Evolutionary conservation across 1,284 basidiomycete species (phyloP).

Genomic region (Marasmius oreades): DNA sequence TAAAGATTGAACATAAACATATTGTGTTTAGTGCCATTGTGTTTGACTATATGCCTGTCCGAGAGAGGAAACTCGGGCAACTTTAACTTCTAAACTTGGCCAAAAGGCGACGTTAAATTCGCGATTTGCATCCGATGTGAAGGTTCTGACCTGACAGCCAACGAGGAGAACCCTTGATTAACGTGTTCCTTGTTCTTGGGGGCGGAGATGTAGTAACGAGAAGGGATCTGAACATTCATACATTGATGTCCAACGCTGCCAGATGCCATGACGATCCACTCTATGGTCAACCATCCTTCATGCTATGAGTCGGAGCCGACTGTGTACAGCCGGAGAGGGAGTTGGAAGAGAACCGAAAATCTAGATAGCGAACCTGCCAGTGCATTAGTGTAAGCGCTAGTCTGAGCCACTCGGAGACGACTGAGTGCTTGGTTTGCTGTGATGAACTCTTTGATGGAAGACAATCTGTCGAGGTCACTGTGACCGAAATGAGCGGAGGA

Average conservation of each 20-base stretch:
- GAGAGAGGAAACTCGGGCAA: background rate
- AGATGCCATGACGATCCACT: background rate
- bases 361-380: too few species aligned
- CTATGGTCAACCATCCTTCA: too few species aligned
- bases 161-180: background rate
- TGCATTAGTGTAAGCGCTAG: too few species aligned
- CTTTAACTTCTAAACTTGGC: background rate
- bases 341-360: too few species aligned
- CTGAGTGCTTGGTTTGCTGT: too few species aligned
- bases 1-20: too few species aligned
- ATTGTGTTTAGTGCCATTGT: background rate
- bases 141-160: background rate
- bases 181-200: background rate
- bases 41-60: slow-evolving; percentile 1
- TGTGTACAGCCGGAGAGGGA: too few species aligned
- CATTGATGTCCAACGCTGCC: background rate
- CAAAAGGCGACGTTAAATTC: background rate
- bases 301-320: too few species aligned
- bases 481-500: too few species aligned
- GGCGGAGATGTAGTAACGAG: background rate
- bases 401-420: too few species aligned
- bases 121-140: background rate
- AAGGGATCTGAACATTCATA: background rate
- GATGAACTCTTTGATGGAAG: too few species aligned
- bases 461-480: too few species aligned